These are phyloP conservation scores for Arthromyces matolae DNA, from an alignment of 768 basidiomycete genomes.

Conservation along the genomic window DNA sequence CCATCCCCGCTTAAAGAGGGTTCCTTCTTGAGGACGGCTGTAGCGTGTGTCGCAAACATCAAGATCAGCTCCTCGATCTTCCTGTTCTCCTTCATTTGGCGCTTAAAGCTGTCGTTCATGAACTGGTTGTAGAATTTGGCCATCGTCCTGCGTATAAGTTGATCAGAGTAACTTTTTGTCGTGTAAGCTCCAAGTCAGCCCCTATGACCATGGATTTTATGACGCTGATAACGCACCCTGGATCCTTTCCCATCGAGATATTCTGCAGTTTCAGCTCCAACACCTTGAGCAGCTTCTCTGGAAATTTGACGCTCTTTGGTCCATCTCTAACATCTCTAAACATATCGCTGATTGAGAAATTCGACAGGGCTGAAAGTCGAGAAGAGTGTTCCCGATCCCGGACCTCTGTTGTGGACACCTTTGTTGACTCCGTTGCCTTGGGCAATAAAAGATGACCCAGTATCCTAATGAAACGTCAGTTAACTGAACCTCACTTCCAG, in stretches of 20 bases:
- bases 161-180: conserved; percentile 76
- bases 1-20: conserved; percentile 77
- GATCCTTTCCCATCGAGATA: conserved; percentile 91
- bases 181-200: conserved; percentile 4
- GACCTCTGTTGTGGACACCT: conserved; percentile 29
- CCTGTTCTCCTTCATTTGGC: conserved; percentile 92
- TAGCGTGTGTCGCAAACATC: conserved; percentile 91
- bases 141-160: conserved; percentile 84
- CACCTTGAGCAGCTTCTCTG: conserved; percentile 89
- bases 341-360: conserved; percentile 69
- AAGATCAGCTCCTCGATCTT: conserved; percentile 97
- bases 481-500: not conserved
- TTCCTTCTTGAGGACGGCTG: conserved; percentile 85
- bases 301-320: conserved; percentile 85
- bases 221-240: conserved; percentile 56
- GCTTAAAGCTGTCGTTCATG: conserved; percentile 78
- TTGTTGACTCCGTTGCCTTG: conserved; percentile 41
- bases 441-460: conserved; percentile 68
- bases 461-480: conserved; percentile 47
- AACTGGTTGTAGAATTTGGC: conserved; percentile 92
- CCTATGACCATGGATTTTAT: not conserved
- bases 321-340: conserved; percentile 78
- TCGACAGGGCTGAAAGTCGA: conserved; percentile 65
- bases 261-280: conserved; percentile 86
- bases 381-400: conserved; percentile 66